Evolutionary conservation across 1,284 basidiomycete species (phyloP), one percentile per base, ranked within the genome.

Genomic region (Sporisorium exsertum): DNA sequence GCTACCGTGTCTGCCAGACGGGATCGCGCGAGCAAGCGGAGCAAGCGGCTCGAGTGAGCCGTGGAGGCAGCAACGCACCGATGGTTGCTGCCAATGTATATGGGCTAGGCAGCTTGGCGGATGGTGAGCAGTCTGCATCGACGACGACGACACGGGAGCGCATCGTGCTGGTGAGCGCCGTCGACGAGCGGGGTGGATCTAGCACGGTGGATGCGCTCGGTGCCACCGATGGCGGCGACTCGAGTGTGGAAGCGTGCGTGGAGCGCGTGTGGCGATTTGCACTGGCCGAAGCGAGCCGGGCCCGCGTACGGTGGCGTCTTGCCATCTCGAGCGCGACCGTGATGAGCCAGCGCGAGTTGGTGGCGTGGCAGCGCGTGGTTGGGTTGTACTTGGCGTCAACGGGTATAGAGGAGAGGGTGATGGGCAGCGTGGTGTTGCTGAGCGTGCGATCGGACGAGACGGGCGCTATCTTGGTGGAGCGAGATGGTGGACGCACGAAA

Each of bases 161-260:
- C 13, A 12, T 77, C 18, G 63, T 71, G 12, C 45, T 78, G 42
- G 62, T 79, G 33, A 77, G 71, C 37, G 59, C 68, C 27, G 68
- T 82, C 15, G 81, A 82, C 58, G 78, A 78, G 35, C 60, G 67
- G 3, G 81, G 58, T 7, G 55, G 51, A 24, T 56, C 68, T 6
- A 74, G 71, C 37, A 46, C 58, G 6, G 51, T 73, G 20, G 58
- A 64, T 20, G 58, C 56, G 20, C 40, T 67, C 10, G 52, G 40
- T 9, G 50, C 58, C 32, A 40, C 22, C 15, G 43, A 56, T 32
- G 10, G 29, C 6, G 55, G 58, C 29, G 50, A 49, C 22, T 49
- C 50, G 15, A 53, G 37, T 16, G 37, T 74, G 33, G 65, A 74
- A 35, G 62, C 47, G 10, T 64, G 68, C 33, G 50, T 80, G 13